Base-by-base conservation (phyloP, 306 rosid genomes). In the Prunus kanzakura region DNA sequence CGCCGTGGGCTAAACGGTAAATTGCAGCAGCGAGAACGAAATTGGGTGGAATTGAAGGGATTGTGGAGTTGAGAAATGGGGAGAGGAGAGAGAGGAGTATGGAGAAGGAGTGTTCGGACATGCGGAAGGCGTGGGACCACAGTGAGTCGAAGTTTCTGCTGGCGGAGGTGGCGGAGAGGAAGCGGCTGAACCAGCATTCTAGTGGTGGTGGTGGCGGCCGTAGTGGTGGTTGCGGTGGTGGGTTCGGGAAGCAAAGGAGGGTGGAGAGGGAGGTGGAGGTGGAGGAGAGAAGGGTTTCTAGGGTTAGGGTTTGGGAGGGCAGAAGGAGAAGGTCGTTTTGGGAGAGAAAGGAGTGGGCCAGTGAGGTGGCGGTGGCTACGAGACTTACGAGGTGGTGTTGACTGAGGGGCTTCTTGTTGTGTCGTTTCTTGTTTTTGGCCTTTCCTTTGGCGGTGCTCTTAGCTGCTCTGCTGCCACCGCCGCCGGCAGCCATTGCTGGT, bases 1-100 rank as follows among this genome's bases (percentile, higher is more conserved):
- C 96, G 6, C 86, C 96, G 67, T 93, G 96, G 29, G 97, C 92
- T 69, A 93, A 66, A 71, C 96, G 92, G 81, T 81, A 89, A 57
- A 93, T 74, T 0, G 97, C 87, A 55, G 96, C 86, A 61, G 86
- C 98, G 22, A 93, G 88, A 52, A 82, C 86, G 65, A 68, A 82
- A 64, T 84, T 79, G 16, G 96, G 81, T 41, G 89, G 27, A 29
- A 80, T 58, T 18, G 84, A 76, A 50, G 93, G 88, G 56, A 84
- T 3, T 0, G 80, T 55, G 56, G 87, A 54, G 29, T 56, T 13
- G 4, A 86, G 74, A 8, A 84, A 73, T 2, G 85, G 69, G 38
- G 83, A 67, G 75, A 86, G 87, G 25, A 77, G 69, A 27, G 80
- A 30, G 61, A 93, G 93, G 72, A 93, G 98, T 61, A 57, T 85